Evolutionary conservation across 306 rosid species (phyloP), one percentile per base, ranked within the genome.

Genomic region (Lupinus albus): DNA sequence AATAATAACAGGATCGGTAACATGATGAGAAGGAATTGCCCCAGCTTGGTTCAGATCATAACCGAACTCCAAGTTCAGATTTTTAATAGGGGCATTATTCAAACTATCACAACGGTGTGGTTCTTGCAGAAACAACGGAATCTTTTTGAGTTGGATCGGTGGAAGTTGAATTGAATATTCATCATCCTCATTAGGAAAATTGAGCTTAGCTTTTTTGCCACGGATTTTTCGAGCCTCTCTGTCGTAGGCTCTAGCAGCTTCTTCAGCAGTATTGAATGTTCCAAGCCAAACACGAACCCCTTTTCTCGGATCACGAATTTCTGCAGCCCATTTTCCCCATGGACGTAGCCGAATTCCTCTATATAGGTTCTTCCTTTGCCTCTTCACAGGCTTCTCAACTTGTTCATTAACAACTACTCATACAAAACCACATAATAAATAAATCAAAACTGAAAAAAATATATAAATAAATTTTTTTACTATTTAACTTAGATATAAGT

Each of bases 291-390:
- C 98, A 2, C 98, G 96, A 59, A 86, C 87, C 6, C 96, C 98
- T 81, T 92, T 92, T 28, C 96, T 75, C 0, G 98, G 98, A 33
- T 92, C 98, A 17, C 96, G 95, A 52, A 92, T 92, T 87, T 92
- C 96, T 0, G 96, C 89, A 0, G 96, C 98, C 96, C 98, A 92
- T 87, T 92, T 92, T 0, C 96, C 96, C 98, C 95, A 92, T 0
- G 95, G 96, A n/a, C 98, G 98, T 59, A 83, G 98, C 21, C 98
- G 88, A 17, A 88, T 92, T 17, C 98, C 98, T 75, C 96, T 67
- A 84, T 89, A 92, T 1, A 86, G 85, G 46, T 89, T 92, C 81
- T 89, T 92, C 88, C 98, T 84, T 76, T 82, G 89, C 75, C 84
- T 80, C 72, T 89, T 89, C 59, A 64, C 33, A 0, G 95, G 93